Base-by-base conservation (phyloP, 257 asterid genomes). In the Salvia rosmarinus region DNA sequence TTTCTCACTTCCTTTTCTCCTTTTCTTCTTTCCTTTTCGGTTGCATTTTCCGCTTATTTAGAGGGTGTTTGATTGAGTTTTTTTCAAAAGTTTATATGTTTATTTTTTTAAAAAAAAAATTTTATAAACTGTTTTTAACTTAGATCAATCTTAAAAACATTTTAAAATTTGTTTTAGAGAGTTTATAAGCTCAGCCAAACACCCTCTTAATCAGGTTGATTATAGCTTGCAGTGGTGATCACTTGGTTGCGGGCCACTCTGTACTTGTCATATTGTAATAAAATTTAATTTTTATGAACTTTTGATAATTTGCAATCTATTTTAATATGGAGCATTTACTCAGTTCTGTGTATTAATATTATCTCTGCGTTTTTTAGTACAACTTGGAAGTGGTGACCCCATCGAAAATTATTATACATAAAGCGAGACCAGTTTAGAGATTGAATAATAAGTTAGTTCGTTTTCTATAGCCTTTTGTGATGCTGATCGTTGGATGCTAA, bases 231-330 rank as follows among this genome's bases (percentile, higher is more conserved):
- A 20, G 43, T 20, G 54, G 47, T 21, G 9, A 20, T 66, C 25
- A 43, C 6, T 64, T 64, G 71, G 64, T 5, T 47, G 9, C 5
- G 9, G 44, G 19, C 9, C 35, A 28, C 25, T 20, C 34, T 74
- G 73, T 55, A 46, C 21, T 54, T 43, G 68, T 34, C 60, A 28
- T 65, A 32, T 11, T 11, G 67, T 43, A 61, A 42, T 32, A 32
- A 13, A 43, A 75, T 37, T 13, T 28, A 49, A 32, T 16, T 47
- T 14, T 56, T 74, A 5, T 66, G 65, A 16, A 20, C 17, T 49
- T 62, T 61, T 37, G 46, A 19, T n/a, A 17, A 56, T 57, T 57
- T 28, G 20, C 21, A 11, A 28, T 57, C 64, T 28, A 57, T 28
- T 57, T 57, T 28, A 58, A 25, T 56, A 0, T 56, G 39, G 20